A percentile compares a stretch with the other conserved stretches of the same genome.
These are phyloP conservation scores for Drechslera avenae DNA, from an alignment of 2,329 filamentous ascomycete genomes.

Conservation along the genomic window DNA sequence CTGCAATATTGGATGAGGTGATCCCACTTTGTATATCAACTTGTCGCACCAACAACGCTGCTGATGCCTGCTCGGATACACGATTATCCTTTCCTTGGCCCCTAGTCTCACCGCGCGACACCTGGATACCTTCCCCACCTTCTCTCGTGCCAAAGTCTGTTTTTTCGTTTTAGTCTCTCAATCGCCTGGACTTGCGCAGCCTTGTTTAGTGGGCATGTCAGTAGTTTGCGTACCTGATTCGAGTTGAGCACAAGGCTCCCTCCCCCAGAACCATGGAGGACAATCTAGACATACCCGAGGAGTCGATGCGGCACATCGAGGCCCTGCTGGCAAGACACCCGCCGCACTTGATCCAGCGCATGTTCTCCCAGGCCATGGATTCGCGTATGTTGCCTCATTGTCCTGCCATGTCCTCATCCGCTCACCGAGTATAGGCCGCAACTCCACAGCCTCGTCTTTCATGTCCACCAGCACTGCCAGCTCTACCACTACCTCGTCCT, in stretches of 20 bases:
- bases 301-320: slow-evolving; percentile 47
- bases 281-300: slow-evolving; percentile 42
- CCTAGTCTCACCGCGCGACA: slow-evolving; percentile 24
- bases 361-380: slow-evolving; percentile 46
- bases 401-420: slow-evolving; percentile 1
- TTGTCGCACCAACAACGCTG: slow-evolving; percentile 44
- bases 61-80: slow-evolving; percentile 39
- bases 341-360: slow-evolving; percentile 44
- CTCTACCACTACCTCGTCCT: slow-evolving; percentile 38
- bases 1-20: slow-evolving; percentile 42
- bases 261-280: slow-evolving; percentile 43
- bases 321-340: slow-evolving; percentile 43
- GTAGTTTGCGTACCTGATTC: slow-evolving; percentile 10
- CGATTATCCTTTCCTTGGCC: slow-evolving; percentile 42
- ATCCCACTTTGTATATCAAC: slow-evolving; percentile 38
- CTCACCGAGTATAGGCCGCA: slow-evolving; percentile 40
- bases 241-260: slow-evolving; percentile 17
- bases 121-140: slow-evolving; percentile 28
- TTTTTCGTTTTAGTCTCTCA: slow-evolving; percentile 14
- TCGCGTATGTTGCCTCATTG: slow-evolving; percentile 34
- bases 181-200: slow-evolving; percentile 14
- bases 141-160: slow-evolving; percentile 21
- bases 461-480: slow-evolving; percentile 39
- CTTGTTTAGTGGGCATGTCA: slow-evolving; percentile 27
- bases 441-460: slow-evolving; percentile 41